Evolutionary conservation across 1,139 yeast genomes (phyloP).

Genomic region (Yamadazyma jaroonii): DNA sequence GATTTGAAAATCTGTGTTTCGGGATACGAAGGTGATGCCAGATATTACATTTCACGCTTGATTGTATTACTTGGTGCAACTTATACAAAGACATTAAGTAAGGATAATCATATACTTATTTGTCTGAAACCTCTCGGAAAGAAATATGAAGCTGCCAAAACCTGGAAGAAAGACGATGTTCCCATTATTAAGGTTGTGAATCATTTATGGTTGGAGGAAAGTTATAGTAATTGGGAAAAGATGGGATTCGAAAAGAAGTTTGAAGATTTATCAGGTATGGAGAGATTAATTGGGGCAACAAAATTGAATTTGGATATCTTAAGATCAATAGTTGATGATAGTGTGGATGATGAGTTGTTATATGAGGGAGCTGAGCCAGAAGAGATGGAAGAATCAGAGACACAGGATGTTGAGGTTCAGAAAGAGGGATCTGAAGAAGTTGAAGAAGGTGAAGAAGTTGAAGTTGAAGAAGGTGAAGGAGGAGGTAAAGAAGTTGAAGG

Average conservation of each 20-base stretch:
- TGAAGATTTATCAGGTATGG: conserved; percentile 27
- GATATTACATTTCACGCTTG: conserved; percentile 67
- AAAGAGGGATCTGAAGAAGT: conserved; percentile 1
- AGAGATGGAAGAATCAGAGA: conserved; percentile 11
- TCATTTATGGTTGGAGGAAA: conserved; percentile 90
- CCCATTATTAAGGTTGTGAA: conserved; percentile 57
- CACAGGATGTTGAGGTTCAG: conserved; percentile 1
- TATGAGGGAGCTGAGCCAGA: conserved; percentile 6
- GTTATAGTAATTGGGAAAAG: conserved; percentile 58
- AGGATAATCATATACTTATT: conserved; percentile 68
- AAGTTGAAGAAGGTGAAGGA: background rate
- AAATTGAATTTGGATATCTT: conserved; percentile 41
- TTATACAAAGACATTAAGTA: conserved; percentile 68
- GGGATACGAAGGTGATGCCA: conserved; percentile 81
- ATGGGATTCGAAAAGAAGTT: conserved; percentile 47
- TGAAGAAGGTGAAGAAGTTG: background rate
- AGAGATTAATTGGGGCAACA: conserved; percentile 51
- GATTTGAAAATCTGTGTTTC: conserved; percentile 63
- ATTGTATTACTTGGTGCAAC: conserved; percentile 70
- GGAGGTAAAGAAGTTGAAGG: conserved; percentile 4
- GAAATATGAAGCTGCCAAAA: conserved; percentile 72
- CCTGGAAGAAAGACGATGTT: conserved; percentile 41
- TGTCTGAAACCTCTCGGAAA: conserved; percentile 68
- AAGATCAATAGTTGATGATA: conserved; percentile 41
- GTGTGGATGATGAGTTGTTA: conserved; percentile 28